Evolutionary conservation across 176 grass and related monocot genomes (phyloP).

Genomic region (Tuctoria greenei): DNA sequence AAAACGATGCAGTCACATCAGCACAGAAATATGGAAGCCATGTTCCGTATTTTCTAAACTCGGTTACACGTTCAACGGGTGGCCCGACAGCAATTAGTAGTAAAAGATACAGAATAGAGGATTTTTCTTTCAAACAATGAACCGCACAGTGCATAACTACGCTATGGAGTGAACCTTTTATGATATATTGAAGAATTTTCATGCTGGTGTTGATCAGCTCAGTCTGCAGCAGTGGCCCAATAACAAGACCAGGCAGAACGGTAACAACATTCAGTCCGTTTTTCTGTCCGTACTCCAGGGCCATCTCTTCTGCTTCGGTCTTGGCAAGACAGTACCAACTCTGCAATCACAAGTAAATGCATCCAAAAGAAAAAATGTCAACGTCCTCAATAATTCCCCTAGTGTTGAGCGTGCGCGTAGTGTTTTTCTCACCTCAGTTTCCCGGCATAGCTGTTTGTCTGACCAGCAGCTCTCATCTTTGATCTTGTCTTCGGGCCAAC

Average conservation of each 20-base stretch:
- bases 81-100: no score
- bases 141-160: no score
- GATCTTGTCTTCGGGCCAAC: constrained; percentile 32
- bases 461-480: constrained; percentile 52
- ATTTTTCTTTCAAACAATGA: no score
- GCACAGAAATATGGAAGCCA: background rate
- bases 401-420: background rate
- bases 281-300: constrained; percentile 32
- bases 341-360: constrained; percentile 8
- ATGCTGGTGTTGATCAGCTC: constrained; percentile 32
- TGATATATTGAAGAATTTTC: constrained; percentile 20
- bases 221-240: constrained; percentile 41
- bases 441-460: constrained; percentile 25
- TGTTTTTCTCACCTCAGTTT: constrained; percentile 23
- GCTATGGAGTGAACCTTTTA: constrained; percentile 32
- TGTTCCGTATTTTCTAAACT: background rate
- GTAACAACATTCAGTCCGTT: constrained; percentile 38
- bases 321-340: constrained; percentile 49
- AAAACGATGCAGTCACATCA: background rate
- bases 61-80: no score
- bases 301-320: constrained; percentile 44
- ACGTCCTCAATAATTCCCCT: no score
- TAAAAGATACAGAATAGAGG: no score
- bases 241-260: constrained; percentile 17
- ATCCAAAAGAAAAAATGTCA: no score